These are phyloP conservation scores for Auxenochlorella pyrenoidosa DNA, from an alignment of 139 green algal species.

Conservation along the genomic window DNA sequence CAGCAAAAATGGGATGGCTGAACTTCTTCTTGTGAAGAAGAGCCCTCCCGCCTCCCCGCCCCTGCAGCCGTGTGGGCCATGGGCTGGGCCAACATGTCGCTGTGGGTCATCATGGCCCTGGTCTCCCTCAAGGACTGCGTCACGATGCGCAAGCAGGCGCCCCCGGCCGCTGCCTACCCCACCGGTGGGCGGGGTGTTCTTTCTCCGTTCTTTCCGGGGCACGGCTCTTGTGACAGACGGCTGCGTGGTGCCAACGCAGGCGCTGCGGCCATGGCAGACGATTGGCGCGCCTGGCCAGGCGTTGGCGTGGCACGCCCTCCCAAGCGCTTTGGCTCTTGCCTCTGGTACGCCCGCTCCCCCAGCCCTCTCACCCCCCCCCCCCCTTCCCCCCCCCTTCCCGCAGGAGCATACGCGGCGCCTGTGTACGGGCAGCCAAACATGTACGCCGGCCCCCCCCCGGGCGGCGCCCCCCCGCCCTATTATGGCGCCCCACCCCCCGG, in stretches of 20 bases:
- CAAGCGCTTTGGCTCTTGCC: neutral
- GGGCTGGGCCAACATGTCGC: constrained; percentile 9
- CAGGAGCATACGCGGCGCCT: neutral
- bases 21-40: too few relatives aligned
- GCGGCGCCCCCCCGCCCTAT: neutral
- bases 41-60: too few relatives aligned
- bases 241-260: too few relatives aligned
- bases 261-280: too few relatives aligned
- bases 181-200: neutral
- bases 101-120: neutral
- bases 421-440: neutral
- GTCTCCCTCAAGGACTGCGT: constrained; percentile 7
- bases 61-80: constrained; percentile 30
- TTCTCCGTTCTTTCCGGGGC: neutral
- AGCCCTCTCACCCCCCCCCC: too few relatives aligned
- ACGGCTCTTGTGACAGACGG: too few relatives aligned
- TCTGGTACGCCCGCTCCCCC: too few relatives aligned
- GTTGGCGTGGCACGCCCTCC: neutral
- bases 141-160: neutral
- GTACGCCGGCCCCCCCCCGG: neutral
- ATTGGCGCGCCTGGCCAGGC: too few relatives aligned
- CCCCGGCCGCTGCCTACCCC: neutral
- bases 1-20: too few relatives aligned
- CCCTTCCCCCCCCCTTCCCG: neutral
- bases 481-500: neutral